Percentiles rank a stretch among this genome's conserved stretches.
Conservation (phyloP, 352 stramenopile species). For the Phytophthora pisi region DNA sequence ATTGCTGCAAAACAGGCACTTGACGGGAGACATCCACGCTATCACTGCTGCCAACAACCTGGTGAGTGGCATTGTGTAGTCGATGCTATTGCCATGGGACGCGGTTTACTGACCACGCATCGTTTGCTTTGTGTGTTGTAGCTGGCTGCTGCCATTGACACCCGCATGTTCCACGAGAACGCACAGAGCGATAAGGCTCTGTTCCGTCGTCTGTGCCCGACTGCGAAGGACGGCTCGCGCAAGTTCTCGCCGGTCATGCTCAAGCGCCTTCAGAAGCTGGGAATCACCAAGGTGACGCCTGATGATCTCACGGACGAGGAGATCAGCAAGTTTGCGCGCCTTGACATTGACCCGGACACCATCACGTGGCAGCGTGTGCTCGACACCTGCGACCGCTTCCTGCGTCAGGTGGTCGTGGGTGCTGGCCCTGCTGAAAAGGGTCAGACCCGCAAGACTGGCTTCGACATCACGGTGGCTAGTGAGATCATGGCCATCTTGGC, state of each 20-base stretch:
- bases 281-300: slow-evolving; percentile 92
- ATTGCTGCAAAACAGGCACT: slow-evolving; percentile 65
- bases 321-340: slow-evolving; percentile 89
- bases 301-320: slow-evolving; percentile 96
- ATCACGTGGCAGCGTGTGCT: slow-evolving; percentile 95
- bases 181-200: slow-evolving; percentile 82
- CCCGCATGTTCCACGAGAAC: slow-evolving; percentile 97
- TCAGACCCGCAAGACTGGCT: slow-evolving; percentile 70
- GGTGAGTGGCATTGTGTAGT: slow-evolving; percentile 27
- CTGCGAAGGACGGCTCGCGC: slow-evolving; percentile 80
- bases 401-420: slow-evolving; percentile 93
- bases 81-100: neutral
- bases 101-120: neutral
- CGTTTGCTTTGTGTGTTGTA: slow-evolving; percentile 17
- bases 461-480: slow-evolving; percentile 94
- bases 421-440: slow-evolving; percentile 92
- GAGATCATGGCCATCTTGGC: slow-evolving; percentile 99
- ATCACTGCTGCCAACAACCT: slow-evolving; percentile 99
- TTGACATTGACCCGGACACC: slow-evolving; percentile 96
- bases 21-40: slow-evolving; percentile 99
- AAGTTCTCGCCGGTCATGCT: slow-evolving; percentile 94
- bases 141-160: slow-evolving; percentile 97
- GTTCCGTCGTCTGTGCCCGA: slow-evolving; percentile 85
- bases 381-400: slow-evolving; percentile 97
- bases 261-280: slow-evolving; percentile 94